These are phyloP conservation scores for Beta corolliflora DNA, from an alignment of 179 eudicot genomes.

Conservation along the genomic window DNA sequence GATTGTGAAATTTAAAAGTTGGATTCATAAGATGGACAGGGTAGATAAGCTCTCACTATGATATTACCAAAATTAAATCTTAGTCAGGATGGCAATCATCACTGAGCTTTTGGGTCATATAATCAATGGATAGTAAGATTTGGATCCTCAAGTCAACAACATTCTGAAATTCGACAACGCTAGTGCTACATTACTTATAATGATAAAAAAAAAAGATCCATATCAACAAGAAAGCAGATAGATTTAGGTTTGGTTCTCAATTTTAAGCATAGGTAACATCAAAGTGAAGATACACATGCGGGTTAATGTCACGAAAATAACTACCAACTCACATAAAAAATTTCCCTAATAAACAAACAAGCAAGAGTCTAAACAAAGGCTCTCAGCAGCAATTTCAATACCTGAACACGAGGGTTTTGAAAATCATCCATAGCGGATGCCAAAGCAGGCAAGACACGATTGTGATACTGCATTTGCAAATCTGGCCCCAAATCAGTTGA, in stretches of 20 bases:
- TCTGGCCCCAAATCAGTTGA: slow-evolving; percentile 95
- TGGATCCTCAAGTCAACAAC: background rate
- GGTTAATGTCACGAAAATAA: background rate
- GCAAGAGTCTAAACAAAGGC: background rate
- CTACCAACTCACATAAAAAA: background rate
- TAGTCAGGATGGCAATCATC: background rate
- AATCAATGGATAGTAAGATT: background rate
- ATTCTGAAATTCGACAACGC: background rate
- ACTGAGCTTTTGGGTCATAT: background rate
- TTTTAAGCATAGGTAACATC: background rate
- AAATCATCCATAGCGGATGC: slow-evolving; percentile 91
- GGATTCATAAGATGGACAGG: too few relatives aligned
- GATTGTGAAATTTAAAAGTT: too few relatives aligned
- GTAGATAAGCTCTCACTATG: background rate
- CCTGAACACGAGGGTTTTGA: slow-evolving; percentile 96
- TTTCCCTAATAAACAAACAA: background rate
- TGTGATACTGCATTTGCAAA: slow-evolving; percentile 83
- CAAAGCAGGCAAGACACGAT: slow-evolving; percentile 75
- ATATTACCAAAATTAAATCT: background rate
- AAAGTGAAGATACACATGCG: background rate
- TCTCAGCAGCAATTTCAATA: background rate
- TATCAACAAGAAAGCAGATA: background rate
- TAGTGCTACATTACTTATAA: background rate
- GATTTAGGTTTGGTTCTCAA: too few relatives aligned
- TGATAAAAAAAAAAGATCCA: too few relatives aligned